Evolutionary conservation across 257 asterid species (phyloP), one percentile per base, ranked within the genome.

Genomic region (Nicotiana otophora): DNA sequence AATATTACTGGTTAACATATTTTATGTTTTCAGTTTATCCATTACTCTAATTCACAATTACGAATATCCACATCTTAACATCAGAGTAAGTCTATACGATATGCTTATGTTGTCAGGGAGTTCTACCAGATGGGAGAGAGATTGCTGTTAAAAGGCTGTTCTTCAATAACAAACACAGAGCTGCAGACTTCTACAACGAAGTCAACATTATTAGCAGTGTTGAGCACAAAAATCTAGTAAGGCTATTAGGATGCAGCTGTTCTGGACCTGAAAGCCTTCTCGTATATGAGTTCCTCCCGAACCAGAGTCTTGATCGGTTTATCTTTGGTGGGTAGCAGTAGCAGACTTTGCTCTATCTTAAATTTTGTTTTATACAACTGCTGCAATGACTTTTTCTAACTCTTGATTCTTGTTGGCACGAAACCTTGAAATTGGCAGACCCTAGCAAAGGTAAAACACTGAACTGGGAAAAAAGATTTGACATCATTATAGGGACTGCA

Each of bases 241-340:
- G 97, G 78, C 84, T 95, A 81, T 82, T 95, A 83, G 99, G 99
- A 17, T 95, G 99, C 91, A 92, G 97, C 77, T 92, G 98, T 84
- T 89, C 90, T 0, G 98, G 97, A 70, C 97, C 98, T 17, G 99
- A 95, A 87, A 94, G 99, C 66, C 95, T 95, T 86, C 97, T 95
- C 30, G 97, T 95, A 2, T 95, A 94, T 26, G 99, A 95, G 74
- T 90, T 65, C 70, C 65, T 95, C 78, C 93, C 91, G 0, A 92
- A 95, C 87, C 88, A 84, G 88, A 95, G 99, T 87, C 91, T 94
- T 4, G 99, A 95, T 84, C 89, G 89, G 53, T 95, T 90, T 70
- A 90, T 94, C 82, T 94, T 92, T 55, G 96, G 99, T 95, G 63
- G 74, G 89, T 84, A 75, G 58, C 63, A 82, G 89, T 84, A 75